Conservation (phyloP, 768 basidiomycete genomes). For the Leccinum obscurum region DNA sequence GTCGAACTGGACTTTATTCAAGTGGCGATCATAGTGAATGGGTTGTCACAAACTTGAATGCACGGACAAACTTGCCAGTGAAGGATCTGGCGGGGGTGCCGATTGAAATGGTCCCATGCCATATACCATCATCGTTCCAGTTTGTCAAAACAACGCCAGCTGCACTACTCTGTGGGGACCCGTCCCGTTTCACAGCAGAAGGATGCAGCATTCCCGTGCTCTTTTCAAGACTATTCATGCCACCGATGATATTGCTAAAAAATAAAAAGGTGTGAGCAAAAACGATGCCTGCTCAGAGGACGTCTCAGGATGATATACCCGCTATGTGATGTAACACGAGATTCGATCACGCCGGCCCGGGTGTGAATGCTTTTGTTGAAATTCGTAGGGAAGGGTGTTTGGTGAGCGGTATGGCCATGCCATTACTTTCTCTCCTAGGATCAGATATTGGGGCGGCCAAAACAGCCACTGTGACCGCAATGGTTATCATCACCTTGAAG, state of each 20-base stretch:
- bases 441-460: background rate
- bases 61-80: background rate
- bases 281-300: background rate
- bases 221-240: background rate
- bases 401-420: constrained; percentile 7
- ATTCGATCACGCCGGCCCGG: background rate
- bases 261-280: no score
- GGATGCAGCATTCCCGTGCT: constrained; percentile 2
- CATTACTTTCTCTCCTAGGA: background rate
- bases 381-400: constrained; percentile 4
- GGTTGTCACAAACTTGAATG: background rate
- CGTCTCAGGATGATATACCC: background rate
- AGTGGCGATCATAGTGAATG: background rate
- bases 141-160: background rate
- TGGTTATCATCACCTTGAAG: no score
- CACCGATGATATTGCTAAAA: constrained; percentile 2
- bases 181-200: background rate
- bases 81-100: constrained; percentile 1
- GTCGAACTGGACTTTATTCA: constrained; percentile 27
- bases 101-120: constrained; percentile 13
- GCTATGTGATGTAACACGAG: constrained; percentile 1
- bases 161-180: background rate
- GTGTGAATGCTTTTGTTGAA: constrained; percentile 2
- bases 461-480: no score
- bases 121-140: background rate